Conservation (phyloP, 257 asterid genomes). For the Cinchona pubescens region DNA sequence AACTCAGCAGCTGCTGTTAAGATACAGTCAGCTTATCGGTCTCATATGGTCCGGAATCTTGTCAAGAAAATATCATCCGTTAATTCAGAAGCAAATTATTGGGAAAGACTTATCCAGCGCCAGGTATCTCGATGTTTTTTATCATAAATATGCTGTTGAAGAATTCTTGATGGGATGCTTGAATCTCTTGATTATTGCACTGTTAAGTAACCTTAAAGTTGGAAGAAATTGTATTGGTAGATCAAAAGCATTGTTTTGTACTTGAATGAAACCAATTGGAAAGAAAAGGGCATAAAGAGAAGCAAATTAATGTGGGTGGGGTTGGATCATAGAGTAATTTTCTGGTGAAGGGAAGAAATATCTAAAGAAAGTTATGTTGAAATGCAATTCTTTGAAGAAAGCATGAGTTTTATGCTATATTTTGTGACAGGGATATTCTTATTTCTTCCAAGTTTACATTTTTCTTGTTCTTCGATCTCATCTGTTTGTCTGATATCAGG, state of each 20-base stretch:
- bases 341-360: neutral
- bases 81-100: constrained; percentile 65
- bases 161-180: neutral
- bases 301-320: no score
- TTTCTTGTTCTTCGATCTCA: neutral
- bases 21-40: constrained; percentile 74
- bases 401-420: neutral
- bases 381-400: neutral
- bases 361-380: neutral
- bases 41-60: constrained; percentile 55
- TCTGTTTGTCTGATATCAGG: constrained; percentile 43
- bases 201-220: neutral
- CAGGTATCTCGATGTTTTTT: constrained; percentile 74
- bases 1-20: constrained; percentile 53
- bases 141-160: no score
- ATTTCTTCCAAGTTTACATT: neutral
- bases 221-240: neutral
- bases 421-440: neutral
- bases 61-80: constrained; percentile 66
- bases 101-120: constrained; percentile 71
- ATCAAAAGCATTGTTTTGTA: neutral
- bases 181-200: neutral
- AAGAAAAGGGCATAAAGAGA: neutral
- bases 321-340: neutral
- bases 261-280: neutral